Base-by-base conservation (phyloP, 2,329 filamentous ascomycete genomes). In the Byssothecium circinans region DNA sequence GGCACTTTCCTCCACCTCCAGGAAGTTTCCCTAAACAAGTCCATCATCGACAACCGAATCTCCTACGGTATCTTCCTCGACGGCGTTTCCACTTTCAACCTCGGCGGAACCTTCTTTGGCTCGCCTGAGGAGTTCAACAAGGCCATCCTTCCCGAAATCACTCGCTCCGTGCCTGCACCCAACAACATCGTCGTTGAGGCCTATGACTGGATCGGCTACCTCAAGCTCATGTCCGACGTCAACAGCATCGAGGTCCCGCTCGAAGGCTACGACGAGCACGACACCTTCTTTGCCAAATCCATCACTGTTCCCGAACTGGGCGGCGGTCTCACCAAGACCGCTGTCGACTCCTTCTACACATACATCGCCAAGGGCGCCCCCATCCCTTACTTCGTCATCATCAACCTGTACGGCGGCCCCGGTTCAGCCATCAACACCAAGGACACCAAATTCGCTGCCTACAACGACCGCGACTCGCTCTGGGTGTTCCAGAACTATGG, bases 31-130 rank as follows among this genome's bases (percentile, higher is more conserved):
- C 65, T 64, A 22, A 75, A 73, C 38, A 65, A 67, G 3, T 64
- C 72, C 2, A 61, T 75, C 1, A 59, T 77, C 8, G 74, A 74
- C 41, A 59, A 66, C 43, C 70, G 73, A 32, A 61, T 75, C 20
- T 70, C 70, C 0, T 71, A 74, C 34, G 73, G 73, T 8, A 65
- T 74, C 36, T 73, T 76, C 50, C 60, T 74, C 23, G 71, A 76
- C 41, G 64, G 62, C 25, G 57, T 52, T 22, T 53, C 49, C 29
- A 52, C 57, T 8, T 73, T 71, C 58, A 64, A 53, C 25, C 52
- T 76, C 27, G 62, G 61, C 34, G 75, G 75, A 15, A 70, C 69
- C 45, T 76, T 74, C 57, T 70, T 74, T 41, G 73, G 71, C 30
- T 52, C 59, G 33, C 51, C 62, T 2, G 50, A 54, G 3, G 65